phyloP scores from a whole-genome alignment of 176 grass and related monocot species.

The Aegilops longissima region DNA sequence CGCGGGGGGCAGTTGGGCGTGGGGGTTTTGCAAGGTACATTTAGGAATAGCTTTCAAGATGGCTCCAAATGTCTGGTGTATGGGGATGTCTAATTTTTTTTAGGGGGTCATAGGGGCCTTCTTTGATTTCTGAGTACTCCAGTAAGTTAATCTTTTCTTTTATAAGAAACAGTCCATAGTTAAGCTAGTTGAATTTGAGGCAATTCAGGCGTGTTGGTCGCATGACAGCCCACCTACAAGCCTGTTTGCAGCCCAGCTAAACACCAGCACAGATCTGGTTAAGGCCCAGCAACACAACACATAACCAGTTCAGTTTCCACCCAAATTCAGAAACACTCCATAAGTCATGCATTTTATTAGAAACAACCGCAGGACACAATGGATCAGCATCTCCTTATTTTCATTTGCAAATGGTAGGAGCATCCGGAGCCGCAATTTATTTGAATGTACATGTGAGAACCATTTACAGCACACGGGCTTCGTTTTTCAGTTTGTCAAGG shows the following conservation, averaged over 20 bases:
- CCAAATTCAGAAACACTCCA: background rate
- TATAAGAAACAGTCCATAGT: too few species aligned
- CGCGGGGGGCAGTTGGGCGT: too few species aligned
- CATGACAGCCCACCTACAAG: background rate
- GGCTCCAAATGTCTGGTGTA: too few species aligned
- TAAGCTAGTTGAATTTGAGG: background rate
- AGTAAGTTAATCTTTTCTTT: too few species aligned
- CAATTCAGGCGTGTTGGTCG: background rate
- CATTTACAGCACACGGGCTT: slow-evolving; percentile 67
- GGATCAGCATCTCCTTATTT: background rate
- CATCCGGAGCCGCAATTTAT: background rate
- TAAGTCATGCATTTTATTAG: background rate
- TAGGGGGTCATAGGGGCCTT: background rate
- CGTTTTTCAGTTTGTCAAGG: slow-evolving; percentile 77
- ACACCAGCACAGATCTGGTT: background rate
- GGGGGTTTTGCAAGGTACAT: background rate
- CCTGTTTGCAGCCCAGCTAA: background rate
- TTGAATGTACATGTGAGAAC: background rate
- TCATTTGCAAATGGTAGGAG: background rate
- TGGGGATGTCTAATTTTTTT: background rate
- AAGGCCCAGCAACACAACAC: background rate
- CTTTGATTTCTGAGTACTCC: background rate
- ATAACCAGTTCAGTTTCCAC: background rate
- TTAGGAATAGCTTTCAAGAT: background rate
- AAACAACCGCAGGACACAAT: background rate